Percentiles rank a stretch among this genome's conserved stretches.
These are phyloP conservation scores for Aristolochia contorta DNA, from an alignment of 164 flowering plant genomes.

Conservation along the genomic window DNA sequence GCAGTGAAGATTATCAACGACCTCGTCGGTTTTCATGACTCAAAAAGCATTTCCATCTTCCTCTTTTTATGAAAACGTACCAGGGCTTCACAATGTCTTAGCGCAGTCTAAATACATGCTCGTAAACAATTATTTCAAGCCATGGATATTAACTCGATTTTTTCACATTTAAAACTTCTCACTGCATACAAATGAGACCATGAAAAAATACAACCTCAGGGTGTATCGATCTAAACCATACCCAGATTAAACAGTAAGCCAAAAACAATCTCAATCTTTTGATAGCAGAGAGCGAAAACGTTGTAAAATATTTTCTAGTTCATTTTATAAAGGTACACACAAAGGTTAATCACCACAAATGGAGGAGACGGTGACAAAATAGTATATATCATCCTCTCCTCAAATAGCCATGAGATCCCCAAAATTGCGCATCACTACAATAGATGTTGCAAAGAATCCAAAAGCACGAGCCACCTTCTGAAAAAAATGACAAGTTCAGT, in stretches of 20 bases:
- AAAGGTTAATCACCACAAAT: not conserved
- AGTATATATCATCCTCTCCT: slow-evolving; percentile 1
- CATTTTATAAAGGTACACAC: not conserved
- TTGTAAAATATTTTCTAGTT: no score
- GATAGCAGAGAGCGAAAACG: no score
- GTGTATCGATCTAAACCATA: not conserved
- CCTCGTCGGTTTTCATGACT: no score
- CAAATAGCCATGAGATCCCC: slow-evolving; percentile 60
- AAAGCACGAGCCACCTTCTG: slow-evolving; percentile 54
- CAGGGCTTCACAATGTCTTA: no score
- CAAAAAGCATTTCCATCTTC: no score
- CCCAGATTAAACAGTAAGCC: no score
- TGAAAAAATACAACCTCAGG: not conserved
- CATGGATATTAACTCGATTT: not conserved
- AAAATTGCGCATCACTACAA: slow-evolving; percentile 53
- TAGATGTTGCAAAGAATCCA: slow-evolving; percentile 52
- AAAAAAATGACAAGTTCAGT: not conserved
- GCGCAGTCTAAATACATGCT: no score
- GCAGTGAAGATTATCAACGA: no score
- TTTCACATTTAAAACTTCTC: slow-evolving; percentile 15
- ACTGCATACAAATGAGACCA: not conserved
- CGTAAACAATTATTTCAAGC: no score
- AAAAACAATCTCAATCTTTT: no score
- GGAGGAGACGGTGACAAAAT: not conserved
- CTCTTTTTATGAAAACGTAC: no score